Base-by-base conservation (phyloP, 179 eudicot species). In the Vitellaria paradoxa region DNA sequence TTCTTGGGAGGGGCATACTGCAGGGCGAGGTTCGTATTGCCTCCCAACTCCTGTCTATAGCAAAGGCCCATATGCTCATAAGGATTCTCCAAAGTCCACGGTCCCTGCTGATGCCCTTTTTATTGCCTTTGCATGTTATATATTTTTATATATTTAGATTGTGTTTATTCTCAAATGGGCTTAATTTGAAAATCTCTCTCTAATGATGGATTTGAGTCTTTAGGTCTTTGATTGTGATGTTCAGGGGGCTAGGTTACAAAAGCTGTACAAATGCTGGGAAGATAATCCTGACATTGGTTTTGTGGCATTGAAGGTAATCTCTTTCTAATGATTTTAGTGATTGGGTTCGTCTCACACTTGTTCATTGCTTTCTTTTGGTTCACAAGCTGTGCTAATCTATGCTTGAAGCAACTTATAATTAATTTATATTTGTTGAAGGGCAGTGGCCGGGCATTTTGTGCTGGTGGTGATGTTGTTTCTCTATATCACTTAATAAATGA, bases 361-460 rank as follows among this genome's bases (percentile, higher is more conserved):
- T 42, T 46, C 49, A 47, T 73, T 37, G 30, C 17, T 60, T 47
- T 72, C 9, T 23, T 17, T 59, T 50, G 63, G 42, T 63, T 68
- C 66, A 46, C n/a, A 63, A 47, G 9, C 37, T 65, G 62, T 75
- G 17, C 2, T 62, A 72, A 53, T 56, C 1, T 64, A 14, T 83
- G 70, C 7, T 14, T 21, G 57, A 70, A 73, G 69, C 76, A 53
- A 63, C 64, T 68, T 76, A 52, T 10, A 1, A 17, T 23, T 75
- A 69, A 40, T 72, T 76, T 80, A 5, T 23, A 77, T 67, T 61
- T 81, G 78, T 30, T 80, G 79, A 87, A 94, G 98, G 98, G 98
- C 69, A 89, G 94, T 70, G 96, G 93, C 85, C 89, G 92, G 86
- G 96, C 98, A 64, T 94, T 88, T 88, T 87, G 91, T 83, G 96